Conservation (phyloP, 495 filamentous ascomycete genomes). For the Podospora pseudoanserina region DNA sequence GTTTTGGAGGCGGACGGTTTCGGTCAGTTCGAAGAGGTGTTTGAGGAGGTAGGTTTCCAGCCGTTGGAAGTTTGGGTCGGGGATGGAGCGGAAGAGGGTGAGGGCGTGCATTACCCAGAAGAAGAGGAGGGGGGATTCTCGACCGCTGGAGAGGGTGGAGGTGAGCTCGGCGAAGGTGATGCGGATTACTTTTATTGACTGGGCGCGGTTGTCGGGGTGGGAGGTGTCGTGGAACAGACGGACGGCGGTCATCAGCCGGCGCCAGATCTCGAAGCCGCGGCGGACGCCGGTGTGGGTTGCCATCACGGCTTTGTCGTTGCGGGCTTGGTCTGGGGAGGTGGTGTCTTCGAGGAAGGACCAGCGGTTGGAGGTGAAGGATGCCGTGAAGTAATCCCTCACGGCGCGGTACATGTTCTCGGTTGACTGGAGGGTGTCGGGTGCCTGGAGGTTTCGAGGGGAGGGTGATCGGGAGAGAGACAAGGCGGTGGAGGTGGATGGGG, state of each 20-base stretch:
- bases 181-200: slow-evolving; percentile 13
- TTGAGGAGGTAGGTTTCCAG: slow-evolving; percentile 5
- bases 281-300: background rate
- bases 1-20: background rate
- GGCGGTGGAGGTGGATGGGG: background rate
- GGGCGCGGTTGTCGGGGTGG: background rate
- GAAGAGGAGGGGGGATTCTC: slow-evolving; percentile 8
- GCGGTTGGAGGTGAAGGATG: slow-evolving; percentile 6
- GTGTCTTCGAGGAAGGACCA: slow-evolving; percentile 12
- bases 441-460: background rate
- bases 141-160: background rate
- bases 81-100: slow-evolving; percentile 9
- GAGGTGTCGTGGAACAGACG: slow-evolving; percentile 7
- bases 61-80: background rate
- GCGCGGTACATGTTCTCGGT: slow-evolving; percentile 14
- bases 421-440: slow-evolving; percentile 6
- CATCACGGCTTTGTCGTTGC: background rate
- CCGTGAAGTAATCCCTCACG: slow-evolving; percentile 16
- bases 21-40: slow-evolving; percentile 10
- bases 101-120: slow-evolving; percentile 14
- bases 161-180: slow-evolving; percentile 17
- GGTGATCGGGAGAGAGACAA: background rate
- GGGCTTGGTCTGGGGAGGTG: background rate
- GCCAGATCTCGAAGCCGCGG: slow-evolving; percentile 10
- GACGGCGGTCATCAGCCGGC: slow-evolving; percentile 15